Base-by-base conservation (phyloP, 2,329 filamentous ascomycete genomes). In the Aspergillus sp. region DNA sequence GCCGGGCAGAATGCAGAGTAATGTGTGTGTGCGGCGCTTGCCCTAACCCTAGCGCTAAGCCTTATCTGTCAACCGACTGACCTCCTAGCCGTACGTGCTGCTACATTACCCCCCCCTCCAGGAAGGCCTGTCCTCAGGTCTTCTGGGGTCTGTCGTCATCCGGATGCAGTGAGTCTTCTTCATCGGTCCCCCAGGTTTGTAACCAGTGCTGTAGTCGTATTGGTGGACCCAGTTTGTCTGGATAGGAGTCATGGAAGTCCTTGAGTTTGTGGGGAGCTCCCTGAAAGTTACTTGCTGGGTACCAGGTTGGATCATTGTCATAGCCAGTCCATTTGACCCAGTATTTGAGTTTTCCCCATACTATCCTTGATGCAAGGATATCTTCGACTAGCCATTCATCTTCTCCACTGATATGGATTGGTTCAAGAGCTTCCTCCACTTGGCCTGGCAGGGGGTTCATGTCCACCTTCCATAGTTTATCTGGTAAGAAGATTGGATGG, bases 381-480 rank as follows among this genome's bases (percentile, higher is more conserved):
- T 47, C 26, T 12, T 50, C 47, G 3, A 53, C 44, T 9, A 49
- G 48, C 48, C 41, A 51, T 44, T 51, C 51, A 5, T 43, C 32
- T n/a, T 50, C 10, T 44, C 41, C 42, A 28, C 33, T 34, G 26
- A 44, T 38, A 3, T 8, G 7, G n/a, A 35, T 35, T 35, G 33
- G 33, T 35, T 35, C 33, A 4, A n/a, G 33, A n/a, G 33, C 9
- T n/a, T 35, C 33, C 2, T 4, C 9, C 7, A 35, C 33, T n/a
- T 35, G 4, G 3, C 33, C 33, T n/a, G 33, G 33, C 33, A 35
- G 12, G 8, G 33, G 33, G 6, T 35, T n/a, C 10, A 10, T 12
- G 32, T 9, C 33, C 12, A 10, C 32, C 32, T 10, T 7, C n/a
- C 33, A 5, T 10, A 35, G 33, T 2, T 35, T 35, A n/a, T 35